These are phyloP conservation scores for Lolium rigidum DNA, from an alignment of 176 grass and related monocot species.

Conservation along the genomic window DNA sequence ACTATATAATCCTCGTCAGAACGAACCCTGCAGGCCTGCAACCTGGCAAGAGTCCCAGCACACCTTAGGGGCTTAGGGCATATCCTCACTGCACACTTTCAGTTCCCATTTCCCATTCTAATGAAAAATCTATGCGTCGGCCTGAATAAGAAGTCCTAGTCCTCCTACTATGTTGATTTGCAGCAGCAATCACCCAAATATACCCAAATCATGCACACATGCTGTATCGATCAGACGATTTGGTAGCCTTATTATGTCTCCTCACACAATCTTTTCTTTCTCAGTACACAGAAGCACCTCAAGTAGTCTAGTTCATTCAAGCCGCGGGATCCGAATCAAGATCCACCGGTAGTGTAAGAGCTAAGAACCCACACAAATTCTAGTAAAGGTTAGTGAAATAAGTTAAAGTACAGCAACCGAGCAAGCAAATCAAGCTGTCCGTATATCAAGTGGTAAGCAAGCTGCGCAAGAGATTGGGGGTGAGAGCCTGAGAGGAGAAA, in stretches of 20 bases:
- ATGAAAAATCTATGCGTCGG: too few relatives aligned
- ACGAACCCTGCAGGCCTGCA: background rate
- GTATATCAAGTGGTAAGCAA: background rate
- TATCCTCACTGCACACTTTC: background rate
- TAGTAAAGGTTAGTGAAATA: background rate
- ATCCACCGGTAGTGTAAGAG: constrained; percentile 11
- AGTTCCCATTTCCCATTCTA: background rate
- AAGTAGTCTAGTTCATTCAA: background rate
- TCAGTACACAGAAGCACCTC: background rate
- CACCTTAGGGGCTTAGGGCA: too few relatives aligned
- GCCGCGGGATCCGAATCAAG: background rate
- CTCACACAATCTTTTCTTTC: background rate
- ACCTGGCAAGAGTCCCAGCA: background rate
- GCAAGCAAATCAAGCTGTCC: background rate
- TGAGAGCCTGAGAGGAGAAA: background rate
- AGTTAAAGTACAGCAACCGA: background rate
- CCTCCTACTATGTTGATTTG: constrained; percentile 11
- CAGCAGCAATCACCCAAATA: background rate
- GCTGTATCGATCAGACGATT: background rate
- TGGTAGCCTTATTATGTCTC: background rate
- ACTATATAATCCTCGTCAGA: background rate
- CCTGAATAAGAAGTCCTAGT: too few relatives aligned
- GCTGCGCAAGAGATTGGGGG: constrained; percentile 8
- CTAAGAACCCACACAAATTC: background rate
- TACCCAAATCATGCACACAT: background rate